A percentile compares a stretch with the other conserved stretches of the same genome.
These are phyloP conservation scores for Blastocystis sp. DNA, from an alignment of 352 stramenopile genomes.

Conservation along the genomic window DNA sequence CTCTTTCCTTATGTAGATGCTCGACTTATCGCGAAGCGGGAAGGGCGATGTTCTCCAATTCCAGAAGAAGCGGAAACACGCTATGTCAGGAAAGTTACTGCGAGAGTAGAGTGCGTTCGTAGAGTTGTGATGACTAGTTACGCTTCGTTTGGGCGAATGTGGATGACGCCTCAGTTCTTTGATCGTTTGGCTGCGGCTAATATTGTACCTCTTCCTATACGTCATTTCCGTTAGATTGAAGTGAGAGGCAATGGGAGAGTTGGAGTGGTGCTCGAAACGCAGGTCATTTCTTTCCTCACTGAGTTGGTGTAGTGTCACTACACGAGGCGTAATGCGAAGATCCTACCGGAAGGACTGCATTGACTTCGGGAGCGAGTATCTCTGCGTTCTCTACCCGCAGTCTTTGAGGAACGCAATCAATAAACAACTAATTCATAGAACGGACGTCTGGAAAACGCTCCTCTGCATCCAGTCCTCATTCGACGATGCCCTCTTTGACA, in stretches of 20 bases:
- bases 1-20: neutral
- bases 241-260: neutral
- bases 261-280: constrained; percentile 9
- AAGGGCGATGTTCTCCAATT: neutral
- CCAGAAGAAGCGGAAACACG: neutral
- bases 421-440: neutral
- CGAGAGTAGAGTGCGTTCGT: neutral
- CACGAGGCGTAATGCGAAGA: neutral
- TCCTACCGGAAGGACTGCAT: constrained; percentile 9
- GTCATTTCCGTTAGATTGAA: neutral
- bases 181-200: neutral
- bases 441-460: constrained; percentile 49
- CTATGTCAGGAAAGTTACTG: neutral
- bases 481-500: neutral
- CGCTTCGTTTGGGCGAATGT: constrained; percentile 18
- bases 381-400: constrained; percentile 24
- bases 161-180: constrained; percentile 53
- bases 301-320: constrained; percentile 22
- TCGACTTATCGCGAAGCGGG: neutral
- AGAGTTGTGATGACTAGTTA: neutral
- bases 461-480: neutral
- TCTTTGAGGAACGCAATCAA: neutral
- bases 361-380: constrained; percentile 33
- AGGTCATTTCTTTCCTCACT: neutral
- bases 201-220: neutral